phyloP scores from a whole-genome alignment of 139 green algal species.

The Chlamydomonas sphaeroides region DNA sequence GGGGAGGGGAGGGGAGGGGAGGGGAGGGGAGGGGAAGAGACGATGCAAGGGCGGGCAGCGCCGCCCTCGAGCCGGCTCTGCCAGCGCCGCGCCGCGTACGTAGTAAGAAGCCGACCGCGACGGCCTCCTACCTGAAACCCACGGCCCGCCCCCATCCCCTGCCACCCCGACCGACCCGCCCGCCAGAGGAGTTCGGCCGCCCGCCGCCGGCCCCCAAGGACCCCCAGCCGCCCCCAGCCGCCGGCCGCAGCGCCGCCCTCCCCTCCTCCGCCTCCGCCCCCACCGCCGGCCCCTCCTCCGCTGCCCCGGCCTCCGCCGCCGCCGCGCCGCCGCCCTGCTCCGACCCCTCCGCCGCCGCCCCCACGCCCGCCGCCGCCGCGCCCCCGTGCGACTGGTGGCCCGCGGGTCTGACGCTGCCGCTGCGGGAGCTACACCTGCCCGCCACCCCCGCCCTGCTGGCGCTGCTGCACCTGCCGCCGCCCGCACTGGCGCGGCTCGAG shows the following conservation, averaged over 20 bases:
- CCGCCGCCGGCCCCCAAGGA: neutral
- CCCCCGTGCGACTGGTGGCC: neutral
- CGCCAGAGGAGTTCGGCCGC: neutral
- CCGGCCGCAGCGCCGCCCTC: neutral
- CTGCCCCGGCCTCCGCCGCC: neutral
- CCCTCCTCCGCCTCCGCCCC: neutral
- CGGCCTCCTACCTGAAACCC: no score
- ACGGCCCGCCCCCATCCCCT: no score
- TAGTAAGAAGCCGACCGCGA: no score
- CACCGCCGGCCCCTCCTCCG: neutral
- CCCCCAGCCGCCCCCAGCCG: neutral
- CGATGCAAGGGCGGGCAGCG: no score
- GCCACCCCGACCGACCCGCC: neutral
- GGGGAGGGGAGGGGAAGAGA: neutral
- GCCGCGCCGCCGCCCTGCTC: neutral
- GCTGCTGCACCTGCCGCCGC: conserved; percentile 33
- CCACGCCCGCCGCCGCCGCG: neutral
- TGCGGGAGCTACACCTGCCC: conserved; percentile 33
- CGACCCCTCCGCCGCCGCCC: neutral
- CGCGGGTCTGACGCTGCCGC: neutral
- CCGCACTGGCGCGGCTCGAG: neutral
- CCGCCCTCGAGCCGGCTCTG: no score
- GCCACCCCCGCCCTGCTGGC: conserved; percentile 11
- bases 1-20: neutral
- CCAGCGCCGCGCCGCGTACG: no score